Conservation (phyloP, 768 basidiomycete species). For the Termitomyces sp. region DNA sequence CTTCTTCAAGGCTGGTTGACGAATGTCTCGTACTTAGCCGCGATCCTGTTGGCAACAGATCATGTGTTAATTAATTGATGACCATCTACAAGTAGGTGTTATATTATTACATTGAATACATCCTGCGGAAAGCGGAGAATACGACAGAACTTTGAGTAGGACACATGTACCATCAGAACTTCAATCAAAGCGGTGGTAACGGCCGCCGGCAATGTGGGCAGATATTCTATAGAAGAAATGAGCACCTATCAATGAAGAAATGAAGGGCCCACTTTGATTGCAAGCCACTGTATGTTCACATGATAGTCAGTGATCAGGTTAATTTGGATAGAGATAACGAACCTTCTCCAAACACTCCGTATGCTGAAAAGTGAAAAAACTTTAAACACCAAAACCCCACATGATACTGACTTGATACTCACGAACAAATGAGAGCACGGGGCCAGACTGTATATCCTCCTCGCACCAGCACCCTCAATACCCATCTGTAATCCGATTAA, state of each 20-base stretch:
- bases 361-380: constrained; percentile 42
- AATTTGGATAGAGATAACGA: constrained; percentile 15
- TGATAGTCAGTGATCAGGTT: constrained; percentile 10
- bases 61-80: not conserved
- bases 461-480: constrained; percentile 35
- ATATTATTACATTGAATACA: constrained; percentile 3
- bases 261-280: constrained; percentile 52
- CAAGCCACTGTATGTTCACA: constrained; percentile 51
- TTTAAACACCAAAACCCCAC: not conserved
- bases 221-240: constrained; percentile 53
- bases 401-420: constrained; percentile 23
- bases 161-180: not conserved
- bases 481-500: constrained; percentile 39
- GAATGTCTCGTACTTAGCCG: not conserved
- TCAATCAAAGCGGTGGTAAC: constrained; percentile 64
- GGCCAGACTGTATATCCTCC: constrained; percentile 77
- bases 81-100: not conserved
- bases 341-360: constrained; percentile 83
- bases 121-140: not conserved
- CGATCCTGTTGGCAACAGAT: not conserved
- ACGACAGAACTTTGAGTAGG: not conserved
- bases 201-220: constrained; percentile 89
- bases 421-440: constrained; percentile 90
- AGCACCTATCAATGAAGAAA: not conserved
- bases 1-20: not conserved